Conservation (phyloP, 2,329 filamentous ascomycete genomes). For the Corinectria fuckeliana region DNA sequence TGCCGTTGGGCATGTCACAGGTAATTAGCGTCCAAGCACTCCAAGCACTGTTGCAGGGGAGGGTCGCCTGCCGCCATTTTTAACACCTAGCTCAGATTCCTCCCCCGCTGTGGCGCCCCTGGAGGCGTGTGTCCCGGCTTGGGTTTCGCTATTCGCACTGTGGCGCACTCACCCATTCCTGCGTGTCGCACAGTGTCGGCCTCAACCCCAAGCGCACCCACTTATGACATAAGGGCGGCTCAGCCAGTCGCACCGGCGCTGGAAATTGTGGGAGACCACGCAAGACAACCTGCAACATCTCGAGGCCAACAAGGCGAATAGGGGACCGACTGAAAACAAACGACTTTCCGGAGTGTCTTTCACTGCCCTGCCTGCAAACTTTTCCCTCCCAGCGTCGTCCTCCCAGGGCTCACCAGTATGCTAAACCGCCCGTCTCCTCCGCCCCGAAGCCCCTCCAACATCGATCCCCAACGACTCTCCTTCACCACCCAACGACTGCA, state of each 20-base stretch:
- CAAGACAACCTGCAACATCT: slow-evolving; percentile 39
- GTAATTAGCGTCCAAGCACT: slow-evolving; percentile 13
- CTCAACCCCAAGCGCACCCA: slow-evolving; percentile 13
- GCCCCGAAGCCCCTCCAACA: slow-evolving; percentile 24
- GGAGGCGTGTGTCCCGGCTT: not conserved
- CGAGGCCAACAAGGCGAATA: slow-evolving; percentile 39
- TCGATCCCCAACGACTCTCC: slow-evolving; percentile 35
- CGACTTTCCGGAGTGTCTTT: slow-evolving; percentile 22
- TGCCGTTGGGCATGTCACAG: slow-evolving; percentile 28
- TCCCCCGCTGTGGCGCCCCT: slow-evolving; percentile 35
- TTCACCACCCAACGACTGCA: slow-evolving; percentile 32
- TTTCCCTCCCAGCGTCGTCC: slow-evolving; percentile 12
- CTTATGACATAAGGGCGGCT: slow-evolving; percentile 43
- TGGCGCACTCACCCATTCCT: not conserved
- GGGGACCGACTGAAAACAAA: slow-evolving; percentile 31
- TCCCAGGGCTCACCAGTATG: slow-evolving; percentile 23
- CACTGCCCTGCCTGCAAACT: slow-evolving; percentile 10
- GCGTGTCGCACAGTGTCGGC: slow-evolving; percentile 26
- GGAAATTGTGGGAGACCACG: slow-evolving; percentile 42
- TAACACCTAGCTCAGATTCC: slow-evolving; percentile 25
- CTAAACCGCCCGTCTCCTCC: slow-evolving; percentile 27
- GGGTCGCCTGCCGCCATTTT: slow-evolving; percentile 22
- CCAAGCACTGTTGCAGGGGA: slow-evolving; percentile 27
- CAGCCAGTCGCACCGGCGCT: slow-evolving; percentile 31
- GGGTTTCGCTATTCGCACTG: slow-evolving; percentile 10